A percentile compares a stretch with the other conserved stretches of the same genome.
These are phyloP conservation scores for Fonsecaea erecta DNA, from an alignment of 2,329 filamentous ascomycete genomes.

Conservation along the genomic window DNA sequence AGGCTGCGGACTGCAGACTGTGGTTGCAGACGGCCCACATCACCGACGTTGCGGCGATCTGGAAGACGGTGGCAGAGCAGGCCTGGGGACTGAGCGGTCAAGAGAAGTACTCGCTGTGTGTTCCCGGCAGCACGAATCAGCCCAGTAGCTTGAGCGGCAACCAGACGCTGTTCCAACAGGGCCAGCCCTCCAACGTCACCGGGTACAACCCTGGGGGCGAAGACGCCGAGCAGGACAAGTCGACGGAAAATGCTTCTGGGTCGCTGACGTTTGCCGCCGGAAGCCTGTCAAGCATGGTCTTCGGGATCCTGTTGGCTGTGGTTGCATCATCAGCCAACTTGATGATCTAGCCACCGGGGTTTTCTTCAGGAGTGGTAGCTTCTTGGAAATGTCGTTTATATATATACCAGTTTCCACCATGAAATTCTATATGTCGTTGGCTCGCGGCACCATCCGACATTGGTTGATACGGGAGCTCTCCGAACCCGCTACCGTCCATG, in stretches of 20 bases:
- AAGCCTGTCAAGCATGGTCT: neutral
- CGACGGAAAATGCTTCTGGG: constrained; percentile 4
- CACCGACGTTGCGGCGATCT: constrained; percentile 57
- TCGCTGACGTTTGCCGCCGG: neutral
- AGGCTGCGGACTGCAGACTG: constrained; percentile 64
- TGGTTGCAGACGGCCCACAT: constrained; percentile 63
- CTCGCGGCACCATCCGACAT: too few species aligned
- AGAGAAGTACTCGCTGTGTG: constrained; percentile 13
- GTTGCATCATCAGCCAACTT: neutral
- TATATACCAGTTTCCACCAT: neutral
- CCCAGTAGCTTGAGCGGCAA: constrained; percentile 31
- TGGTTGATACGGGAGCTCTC: too few species aligned
- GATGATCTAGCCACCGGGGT: neutral
- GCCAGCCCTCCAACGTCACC: constrained; percentile 25
- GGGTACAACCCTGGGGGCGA: constrained; percentile 13
- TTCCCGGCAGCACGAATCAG: constrained; percentile 16
- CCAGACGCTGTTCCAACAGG: constrained; percentile 22
- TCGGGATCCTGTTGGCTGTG: neutral
- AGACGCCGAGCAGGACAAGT: neutral
- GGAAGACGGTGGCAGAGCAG: constrained; percentile 52
- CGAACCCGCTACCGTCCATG: too few species aligned
- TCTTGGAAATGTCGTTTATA: neutral
- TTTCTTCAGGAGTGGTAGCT: too few species aligned
- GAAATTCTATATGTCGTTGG: neutral
- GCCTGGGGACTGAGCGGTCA: constrained; percentile 40